Conservation (phyloP, 2,329 filamentous ascomycete genomes). For the Elsinoe australis region DNA sequence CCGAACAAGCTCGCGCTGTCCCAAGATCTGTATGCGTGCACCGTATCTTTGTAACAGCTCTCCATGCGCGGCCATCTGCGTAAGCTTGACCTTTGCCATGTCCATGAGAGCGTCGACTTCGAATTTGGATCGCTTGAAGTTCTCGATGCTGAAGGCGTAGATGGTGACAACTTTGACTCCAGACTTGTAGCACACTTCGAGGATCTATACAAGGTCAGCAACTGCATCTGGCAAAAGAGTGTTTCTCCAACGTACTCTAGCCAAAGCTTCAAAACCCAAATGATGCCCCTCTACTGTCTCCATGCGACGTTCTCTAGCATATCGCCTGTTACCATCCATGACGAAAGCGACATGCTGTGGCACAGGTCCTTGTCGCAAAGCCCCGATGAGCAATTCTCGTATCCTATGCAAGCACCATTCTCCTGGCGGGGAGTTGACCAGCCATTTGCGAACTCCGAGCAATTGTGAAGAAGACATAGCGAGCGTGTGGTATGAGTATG, state of each 20-base stretch:
- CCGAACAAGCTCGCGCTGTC: conserved; percentile 74
- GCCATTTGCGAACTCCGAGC: conserved; percentile 61
- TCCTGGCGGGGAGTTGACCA: conserved; percentile 79
- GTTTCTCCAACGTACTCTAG: conserved; percentile 54
- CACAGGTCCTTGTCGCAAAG: conserved; percentile 81
- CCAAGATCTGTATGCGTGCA: conserved; percentile 75
- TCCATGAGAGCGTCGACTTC: conserved; percentile 97
- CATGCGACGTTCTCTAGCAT: conserved; percentile 81
- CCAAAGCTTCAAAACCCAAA: conserved; percentile 88
- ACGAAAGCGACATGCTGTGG: conserved; percentile 97
- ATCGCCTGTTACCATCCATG: conserved; percentile 96
- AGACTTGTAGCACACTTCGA: conserved; percentile 97
- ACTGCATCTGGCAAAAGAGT: neutral
- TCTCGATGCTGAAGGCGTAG: conserved; percentile 98
- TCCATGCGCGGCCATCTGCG: conserved; percentile 85
- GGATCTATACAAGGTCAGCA: conserved; percentile 47
- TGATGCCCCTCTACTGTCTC: conserved; percentile 96
- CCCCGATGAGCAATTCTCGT: conserved; percentile 78
- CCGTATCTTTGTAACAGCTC: conserved; percentile 90
- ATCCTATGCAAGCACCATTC: conserved; percentile 79
- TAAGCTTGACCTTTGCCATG: conserved; percentile 90
- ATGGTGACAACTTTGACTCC: conserved; percentile 95
- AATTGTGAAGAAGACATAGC: conserved; percentile 44
- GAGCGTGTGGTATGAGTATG: neutral
- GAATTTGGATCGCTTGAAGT: conserved; percentile 94